A percentile compares a stretch with the other conserved stretches of the same genome.
These are phyloP conservation scores for Bauhinia variegata DNA, from an alignment of 306 rosid species.

Conservation along the genomic window DNA sequence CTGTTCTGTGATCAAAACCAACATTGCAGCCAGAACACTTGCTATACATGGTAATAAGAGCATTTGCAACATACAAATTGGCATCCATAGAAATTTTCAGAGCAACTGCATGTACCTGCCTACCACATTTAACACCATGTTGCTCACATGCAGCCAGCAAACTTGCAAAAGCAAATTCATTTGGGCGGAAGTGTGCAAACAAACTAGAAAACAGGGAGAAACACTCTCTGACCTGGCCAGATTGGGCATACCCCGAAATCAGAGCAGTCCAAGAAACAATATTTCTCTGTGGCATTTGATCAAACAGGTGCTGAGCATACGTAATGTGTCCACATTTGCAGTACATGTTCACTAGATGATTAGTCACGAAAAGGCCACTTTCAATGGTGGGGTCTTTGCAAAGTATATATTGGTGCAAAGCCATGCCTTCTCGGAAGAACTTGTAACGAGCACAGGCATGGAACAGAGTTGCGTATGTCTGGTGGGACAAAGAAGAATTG, in stretches of 20 bases:
- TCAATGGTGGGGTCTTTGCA: conserved; percentile 42
- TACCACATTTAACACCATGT: conserved; percentile 48
- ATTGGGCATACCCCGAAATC: conserved; percentile 70
- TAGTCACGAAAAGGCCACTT: conserved; percentile 59
- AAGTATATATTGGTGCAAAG: conserved; percentile 64
- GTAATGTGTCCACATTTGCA: conserved; percentile 62
- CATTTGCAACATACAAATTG: conserved; percentile 66
- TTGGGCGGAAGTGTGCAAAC: conserved; percentile 58
- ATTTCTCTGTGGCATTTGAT: conserved; percentile 67
- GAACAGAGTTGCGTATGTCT: conserved; percentile 66
- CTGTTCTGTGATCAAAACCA: conserved; percentile 36
- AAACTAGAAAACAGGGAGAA: conserved; percentile 58
- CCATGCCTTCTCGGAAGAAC: conserved; percentile 60
- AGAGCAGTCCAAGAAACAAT: conserved; percentile 87
- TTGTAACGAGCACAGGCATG: conserved; percentile 69
- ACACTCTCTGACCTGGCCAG: conserved; percentile 44
- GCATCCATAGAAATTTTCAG: conserved; percentile 71
- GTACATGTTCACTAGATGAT: conserved; percentile 81
- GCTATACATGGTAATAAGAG: conserved; percentile 85
- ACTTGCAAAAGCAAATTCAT: conserved; percentile 82
- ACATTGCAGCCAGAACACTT: conserved; percentile 44
- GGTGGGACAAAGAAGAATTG: conserved; percentile 47
- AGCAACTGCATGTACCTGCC: conserved; percentile 80
- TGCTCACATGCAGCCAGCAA: conserved; percentile 60
- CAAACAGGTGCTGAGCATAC: conserved; percentile 60